A percentile compares a stretch with the other conserved stretches of the same genome.
These are phyloP conservation scores for Luzula sylvatica DNA, from an alignment of 176 grass and related monocot genomes.

Conservation along the genomic window DNA sequence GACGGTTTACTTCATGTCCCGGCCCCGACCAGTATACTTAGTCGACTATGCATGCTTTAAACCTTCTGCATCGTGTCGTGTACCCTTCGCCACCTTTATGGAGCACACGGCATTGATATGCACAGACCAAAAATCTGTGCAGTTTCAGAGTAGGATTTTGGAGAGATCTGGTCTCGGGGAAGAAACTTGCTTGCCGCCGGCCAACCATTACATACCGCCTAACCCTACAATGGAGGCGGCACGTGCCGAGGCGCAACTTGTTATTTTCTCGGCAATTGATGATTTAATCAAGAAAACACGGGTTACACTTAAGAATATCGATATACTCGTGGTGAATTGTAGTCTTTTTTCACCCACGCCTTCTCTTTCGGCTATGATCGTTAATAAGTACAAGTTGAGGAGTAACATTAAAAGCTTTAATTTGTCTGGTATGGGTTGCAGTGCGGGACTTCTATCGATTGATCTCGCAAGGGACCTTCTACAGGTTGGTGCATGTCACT, in stretches of 20 bases:
- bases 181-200: conserved; percentile 83
- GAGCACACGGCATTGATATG: conserved; percentile 80
- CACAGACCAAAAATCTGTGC: conserved; percentile 58
- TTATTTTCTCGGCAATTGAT: conserved; percentile 89
- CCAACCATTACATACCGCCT: conserved; percentile 92
- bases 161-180: conserved; percentile 56
- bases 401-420: conserved; percentile 93
- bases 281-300: conserved; percentile 62
- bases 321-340: conserved; percentile 87
- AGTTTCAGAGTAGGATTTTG: conserved; percentile 70
- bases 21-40: conserved; percentile 59
- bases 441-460: conserved; percentile 72
- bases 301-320: conserved; percentile 67
- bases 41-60: conserved; percentile 90
- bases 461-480: conserved; percentile 74
- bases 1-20: conserved; percentile 84
- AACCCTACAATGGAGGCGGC: conserved; percentile 59
- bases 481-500: conserved; percentile 29
- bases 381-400: conserved; percentile 85
- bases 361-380: conserved; percentile 84
- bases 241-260: conserved; percentile 66
- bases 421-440: conserved; percentile 90
- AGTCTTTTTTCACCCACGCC: conserved; percentile 83
- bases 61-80: conserved; percentile 50
- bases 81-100: conserved; percentile 89